These are phyloP conservation scores for Dryadomyces quercus-mongolicae DNA, from an alignment of 2,329 filamentous ascomycete species.

Conservation along the genomic window DNA sequence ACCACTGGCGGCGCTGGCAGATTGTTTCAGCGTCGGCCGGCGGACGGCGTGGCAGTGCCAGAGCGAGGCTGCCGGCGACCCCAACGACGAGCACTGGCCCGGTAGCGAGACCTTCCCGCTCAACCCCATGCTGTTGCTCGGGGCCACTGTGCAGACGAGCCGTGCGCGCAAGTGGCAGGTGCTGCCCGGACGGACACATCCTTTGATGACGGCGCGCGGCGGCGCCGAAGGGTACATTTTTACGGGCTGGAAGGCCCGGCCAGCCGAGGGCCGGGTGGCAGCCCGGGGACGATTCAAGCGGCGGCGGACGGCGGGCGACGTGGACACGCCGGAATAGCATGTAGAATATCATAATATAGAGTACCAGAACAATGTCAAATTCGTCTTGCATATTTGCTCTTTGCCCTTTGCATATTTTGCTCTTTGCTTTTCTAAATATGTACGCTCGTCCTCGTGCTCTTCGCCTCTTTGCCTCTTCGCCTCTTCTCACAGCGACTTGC, in stretches of 20 bases:
- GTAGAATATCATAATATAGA: too few species aligned
- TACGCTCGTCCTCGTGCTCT: too few species aligned
- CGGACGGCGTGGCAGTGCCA: constrained; percentile 53
- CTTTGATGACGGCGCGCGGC: constrained; percentile 79
- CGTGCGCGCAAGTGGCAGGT: constrained; percentile 79
- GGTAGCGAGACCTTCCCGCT: constrained; percentile 69
- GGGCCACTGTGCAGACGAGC: constrained; percentile 68
- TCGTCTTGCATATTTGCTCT: too few species aligned
- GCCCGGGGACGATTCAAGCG: constrained; percentile 71
- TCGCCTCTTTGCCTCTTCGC: too few species aligned
- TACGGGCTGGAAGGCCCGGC: constrained; percentile 69
- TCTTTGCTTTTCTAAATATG: too few species aligned
- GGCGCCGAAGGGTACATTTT: constrained; percentile 87
- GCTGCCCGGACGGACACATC: constrained; percentile 81
- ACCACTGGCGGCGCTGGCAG: constrained; percentile 62
- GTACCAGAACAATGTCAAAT: too few species aligned
- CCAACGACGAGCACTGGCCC: constrained; percentile 35
- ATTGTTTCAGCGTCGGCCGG: constrained; percentile 72
- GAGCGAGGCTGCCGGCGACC: constrained; percentile 24
- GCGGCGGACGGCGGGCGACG: constrained; percentile 29
- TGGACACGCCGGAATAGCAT: background rate
- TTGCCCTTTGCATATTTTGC: too few species aligned
- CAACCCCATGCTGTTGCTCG: constrained; percentile 75
- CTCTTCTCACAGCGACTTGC: constrained; percentile 59
- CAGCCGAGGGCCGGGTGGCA: constrained; percentile 66